These are phyloP conservation scores for Lagenaria siceraria DNA, from an alignment of 306 rosid genomes.

Conservation along the genomic window DNA sequence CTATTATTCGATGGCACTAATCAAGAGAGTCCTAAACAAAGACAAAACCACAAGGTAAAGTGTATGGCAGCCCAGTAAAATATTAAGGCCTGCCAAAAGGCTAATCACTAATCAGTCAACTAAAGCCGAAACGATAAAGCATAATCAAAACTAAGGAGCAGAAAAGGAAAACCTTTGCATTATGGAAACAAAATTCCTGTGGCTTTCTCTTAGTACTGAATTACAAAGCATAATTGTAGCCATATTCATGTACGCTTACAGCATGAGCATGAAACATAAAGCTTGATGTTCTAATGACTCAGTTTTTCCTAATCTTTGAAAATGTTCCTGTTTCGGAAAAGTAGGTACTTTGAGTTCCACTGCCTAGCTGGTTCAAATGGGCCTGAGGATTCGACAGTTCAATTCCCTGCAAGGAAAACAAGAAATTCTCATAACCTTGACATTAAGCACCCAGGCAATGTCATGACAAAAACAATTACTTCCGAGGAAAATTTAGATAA, in stretches of 20 bases:
- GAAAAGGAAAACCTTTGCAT: background rate
- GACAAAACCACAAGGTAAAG: background rate
- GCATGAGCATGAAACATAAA: background rate
- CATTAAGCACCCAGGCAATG: background rate
- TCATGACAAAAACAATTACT: background rate
- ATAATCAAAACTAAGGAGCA: background rate
- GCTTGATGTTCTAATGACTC: slow-evolving; percentile 7
- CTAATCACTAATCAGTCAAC: background rate
- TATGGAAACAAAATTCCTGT: background rate
- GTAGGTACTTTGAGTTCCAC: slow-evolving; percentile 92
- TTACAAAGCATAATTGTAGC: background rate
- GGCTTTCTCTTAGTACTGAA: background rate
- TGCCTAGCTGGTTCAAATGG: slow-evolving; percentile 84
- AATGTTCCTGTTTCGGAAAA: slow-evolving; percentile 94
- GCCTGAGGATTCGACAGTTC: slow-evolving; percentile 96
- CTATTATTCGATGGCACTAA: background rate
- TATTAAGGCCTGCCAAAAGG: background rate
- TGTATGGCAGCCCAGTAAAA: background rate
- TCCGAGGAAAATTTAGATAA: background rate
- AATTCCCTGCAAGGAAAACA: slow-evolving; percentile 42
- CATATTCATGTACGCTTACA: background rate
- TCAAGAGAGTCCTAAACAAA: background rate
- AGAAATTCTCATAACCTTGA: background rate
- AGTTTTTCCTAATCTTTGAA: slow-evolving; percentile 77
- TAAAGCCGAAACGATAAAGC: background rate